These are phyloP conservation scores for Septoria petroselini DNA, from an alignment of 2,329 filamentous ascomycete species.

Conservation along the genomic window DNA sequence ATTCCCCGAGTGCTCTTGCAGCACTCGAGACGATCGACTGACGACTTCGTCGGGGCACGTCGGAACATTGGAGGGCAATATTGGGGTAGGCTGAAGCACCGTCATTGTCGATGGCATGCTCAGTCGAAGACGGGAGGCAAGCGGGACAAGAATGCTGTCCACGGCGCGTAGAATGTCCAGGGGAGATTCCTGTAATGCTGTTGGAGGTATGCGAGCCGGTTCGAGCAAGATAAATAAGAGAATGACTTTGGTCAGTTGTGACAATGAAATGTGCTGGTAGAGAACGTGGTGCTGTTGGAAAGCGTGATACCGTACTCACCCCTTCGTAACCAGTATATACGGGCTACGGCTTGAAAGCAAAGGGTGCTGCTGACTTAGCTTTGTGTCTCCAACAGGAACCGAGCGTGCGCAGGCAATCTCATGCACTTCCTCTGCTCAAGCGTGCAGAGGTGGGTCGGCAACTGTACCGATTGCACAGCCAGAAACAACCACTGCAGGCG, in stretches of 20 bases:
- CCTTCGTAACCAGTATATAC: constrained; percentile 34
- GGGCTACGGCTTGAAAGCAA: constrained; percentile 24
- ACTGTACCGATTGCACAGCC: constrained; percentile 31
- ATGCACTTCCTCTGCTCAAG: constrained; percentile 30
- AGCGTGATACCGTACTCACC: no score
- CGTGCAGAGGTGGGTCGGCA: constrained; percentile 31
- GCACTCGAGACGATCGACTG: constrained; percentile 35
- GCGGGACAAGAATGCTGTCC: constrained; percentile 44
- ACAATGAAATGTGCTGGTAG: constrained; percentile 11
- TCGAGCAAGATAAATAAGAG: constrained; percentile 47
- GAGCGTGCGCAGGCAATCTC: constrained; percentile 34
- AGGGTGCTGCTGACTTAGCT: constrained; percentile 35
- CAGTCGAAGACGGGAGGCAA: constrained; percentile 30
- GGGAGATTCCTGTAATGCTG: constrained; percentile 27
- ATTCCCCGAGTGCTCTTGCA: constrained; percentile 46
- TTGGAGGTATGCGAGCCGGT: constrained; percentile 21
- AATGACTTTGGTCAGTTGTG: constrained; percentile 42
- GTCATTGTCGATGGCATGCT: constrained; percentile 16
- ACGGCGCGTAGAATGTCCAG: constrained; percentile 33
- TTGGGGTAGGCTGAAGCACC: constrained; percentile 39
- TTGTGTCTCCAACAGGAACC: constrained; percentile 33
- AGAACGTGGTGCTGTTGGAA: constrained; percentile 22
- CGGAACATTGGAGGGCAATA: constrained; percentile 46
- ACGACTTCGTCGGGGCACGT: constrained; percentile 34
- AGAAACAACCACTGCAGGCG: constrained; percentile 14